Conservation (phyloP, 2,329 filamentous ascomycete species). For the Neopestalotiopsis rosae region DNA sequence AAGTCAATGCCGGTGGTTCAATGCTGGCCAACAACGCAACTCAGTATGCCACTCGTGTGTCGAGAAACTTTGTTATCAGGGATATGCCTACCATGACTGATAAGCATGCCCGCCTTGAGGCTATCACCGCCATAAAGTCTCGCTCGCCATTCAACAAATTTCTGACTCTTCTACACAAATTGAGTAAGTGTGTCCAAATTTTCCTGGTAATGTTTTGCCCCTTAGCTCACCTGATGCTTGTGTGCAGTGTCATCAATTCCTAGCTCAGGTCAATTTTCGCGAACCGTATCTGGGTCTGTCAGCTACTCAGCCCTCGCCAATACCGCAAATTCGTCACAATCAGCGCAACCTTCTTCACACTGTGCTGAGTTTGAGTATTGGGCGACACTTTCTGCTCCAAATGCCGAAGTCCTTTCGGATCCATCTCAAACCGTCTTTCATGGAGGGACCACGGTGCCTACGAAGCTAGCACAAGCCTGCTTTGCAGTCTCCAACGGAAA, state of each 20-base stretch:
- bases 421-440: too few relatives aligned
- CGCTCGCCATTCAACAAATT: background rate
- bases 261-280: background rate
- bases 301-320: too few relatives aligned
- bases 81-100: background rate
- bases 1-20: too few relatives aligned
- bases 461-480: background rate
- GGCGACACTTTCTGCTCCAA: too few relatives aligned
- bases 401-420: fast-evolving
- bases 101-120: background rate
- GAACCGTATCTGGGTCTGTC: too few relatives aligned
- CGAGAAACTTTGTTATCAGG: background rate
- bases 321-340: too few relatives aligned
- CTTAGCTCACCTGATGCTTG: background rate
- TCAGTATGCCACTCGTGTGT: background rate
- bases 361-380: too few relatives aligned
- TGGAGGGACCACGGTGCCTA: too few relatives aligned
- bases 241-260: background rate
- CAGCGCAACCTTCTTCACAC: too few relatives aligned
- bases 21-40: fast-evolving
- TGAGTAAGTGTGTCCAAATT: too few relatives aligned
- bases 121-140: background rate
- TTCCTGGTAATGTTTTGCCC: too few relatives aligned
- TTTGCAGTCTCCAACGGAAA: background rate
- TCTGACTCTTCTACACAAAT: background rate